Percentiles rank a stretch among this genome's conserved stretches.
Evolutionary conservation across 306 rosid species (phyloP).

Genomic region (Echinosophora koreensis): DNA sequence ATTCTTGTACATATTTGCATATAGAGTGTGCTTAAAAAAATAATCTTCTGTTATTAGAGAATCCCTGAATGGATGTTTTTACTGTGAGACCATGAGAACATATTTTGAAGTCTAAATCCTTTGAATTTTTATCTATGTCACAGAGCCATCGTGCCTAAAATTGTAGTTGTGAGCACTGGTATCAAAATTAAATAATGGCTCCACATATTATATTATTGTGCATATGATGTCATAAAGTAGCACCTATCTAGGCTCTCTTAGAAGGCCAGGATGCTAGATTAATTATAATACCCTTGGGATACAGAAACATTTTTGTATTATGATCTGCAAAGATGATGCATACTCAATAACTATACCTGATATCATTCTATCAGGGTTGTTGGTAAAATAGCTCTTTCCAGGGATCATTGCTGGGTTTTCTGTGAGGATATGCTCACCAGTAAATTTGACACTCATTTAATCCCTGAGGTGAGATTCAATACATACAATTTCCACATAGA

Average conservation of each 20-base stretch:
- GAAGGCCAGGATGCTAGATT: conserved; percentile 11
- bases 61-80: conserved; percentile 8
- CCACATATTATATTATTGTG: conserved; percentile 3
- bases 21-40: background rate
- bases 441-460: conserved; percentile 47
- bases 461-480: conserved; percentile 64
- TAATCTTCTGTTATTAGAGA: conserved; percentile 6
- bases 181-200: background rate
- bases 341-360: conserved; percentile 28
- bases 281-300: background rate
- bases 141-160: conserved; percentile 1
- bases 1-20: background rate
- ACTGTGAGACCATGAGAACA: conserved; percentile 10
- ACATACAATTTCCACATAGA: conserved; percentile 23
- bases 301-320: background rate
- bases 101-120: conserved; percentile 43
- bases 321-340: conserved; percentile 23
- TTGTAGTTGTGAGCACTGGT: conserved; percentile 1
- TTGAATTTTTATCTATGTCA: conserved; percentile 24
- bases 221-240: conserved; percentile 3
- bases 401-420: conserved; percentile 73
- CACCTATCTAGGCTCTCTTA: conserved; percentile 4
- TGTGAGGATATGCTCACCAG: conserved; percentile 53
- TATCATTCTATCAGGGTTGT: conserved; percentile 63
- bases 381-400: conserved; percentile 75